Evolutionary conservation across 2,329 filamentous ascomycete species (phyloP), one percentile per base, ranked within the genome.

Genomic region (Penicillium nordicum): DNA sequence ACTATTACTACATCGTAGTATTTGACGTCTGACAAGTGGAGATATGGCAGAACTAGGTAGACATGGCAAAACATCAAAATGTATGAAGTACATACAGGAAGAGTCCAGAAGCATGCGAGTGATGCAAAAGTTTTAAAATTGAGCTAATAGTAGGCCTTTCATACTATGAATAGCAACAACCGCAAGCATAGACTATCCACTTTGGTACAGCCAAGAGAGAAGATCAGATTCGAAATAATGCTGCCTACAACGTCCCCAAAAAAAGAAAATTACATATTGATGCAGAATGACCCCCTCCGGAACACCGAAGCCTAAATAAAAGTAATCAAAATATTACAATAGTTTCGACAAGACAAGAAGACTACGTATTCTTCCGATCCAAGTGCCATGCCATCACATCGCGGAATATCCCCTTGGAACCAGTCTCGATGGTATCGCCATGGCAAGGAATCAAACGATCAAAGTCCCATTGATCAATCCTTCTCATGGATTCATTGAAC

Each of bases 361-460:
- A 27, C 57, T 45, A 67, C 16, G 58, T 40, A 53, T 57, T 53
- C 53, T 72, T 72, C 54, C 71, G 69, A 46, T 72, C 76, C 69
- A 96, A 71, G 77, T 95, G 89, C 92, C 92, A 97, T 66, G 83
- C 82, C 75, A 96, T 90, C 12, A 95, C 80, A 72, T 89, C 90
- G 67, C 82, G 78, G 63, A 93, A 96, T 16, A 89, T 79, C 11
- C 82, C 82, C 80, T 95, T 96, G 10, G 83, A 92, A 4, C 80
- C 83, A 1, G 71, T 82, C 72, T 94, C 88, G 63, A 97, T 86
- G 16, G 89, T 87, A 76, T 99, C 94, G 9, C 94, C 94, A 75
- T 99, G 94, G 72, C 93, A 97, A 0, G 93, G 92, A 57, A 99
- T 86, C 49, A 97, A 80, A 38, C 86, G 86, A 62, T 88, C 84